Percentiles rank a stretch among this genome's conserved stretches.
These are phyloP conservation scores for Heliamphora exappendiculata DNA, from an alignment of 148 eudicot genomes.

Conservation along the genomic window DNA sequence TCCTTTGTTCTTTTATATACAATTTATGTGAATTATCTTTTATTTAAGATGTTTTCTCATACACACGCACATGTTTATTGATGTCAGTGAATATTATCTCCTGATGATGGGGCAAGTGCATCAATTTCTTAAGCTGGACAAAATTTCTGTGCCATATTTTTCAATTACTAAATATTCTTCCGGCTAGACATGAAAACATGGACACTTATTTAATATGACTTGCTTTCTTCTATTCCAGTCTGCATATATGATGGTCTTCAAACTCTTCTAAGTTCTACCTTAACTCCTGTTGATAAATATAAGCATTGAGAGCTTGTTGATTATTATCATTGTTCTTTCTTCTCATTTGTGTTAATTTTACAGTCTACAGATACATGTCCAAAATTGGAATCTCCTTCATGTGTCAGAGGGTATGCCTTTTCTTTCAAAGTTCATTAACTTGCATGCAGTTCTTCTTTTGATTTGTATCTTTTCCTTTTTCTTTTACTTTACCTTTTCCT, in stretches of 20 bases:
- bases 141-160: too few species aligned
- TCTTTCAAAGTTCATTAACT: background rate
- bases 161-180: too few species aligned
- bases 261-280: background rate
- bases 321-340: background rate
- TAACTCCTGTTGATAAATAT: background rate
- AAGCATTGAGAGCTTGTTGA: background rate
- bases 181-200: background rate
- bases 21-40: background rate
- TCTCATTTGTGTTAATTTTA: background rate
- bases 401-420: background rate
- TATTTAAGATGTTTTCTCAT: background rate
- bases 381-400: slow-evolving; percentile 2
- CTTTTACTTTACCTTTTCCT: background rate
- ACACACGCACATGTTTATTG: slow-evolving; percentile 11
- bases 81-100: background rate
- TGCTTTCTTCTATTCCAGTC: background rate
- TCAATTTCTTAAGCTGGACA: background rate
- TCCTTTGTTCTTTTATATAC: background rate
- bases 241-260: background rate
- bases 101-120: background rate
- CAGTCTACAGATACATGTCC: slow-evolving; percentile 4
- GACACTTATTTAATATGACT: background rate
- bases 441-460: background rate
- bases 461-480: background rate